phyloP scores from a whole-genome alignment of 768 basidiomycete genomes.

The Astraeus odoratus region DNA sequence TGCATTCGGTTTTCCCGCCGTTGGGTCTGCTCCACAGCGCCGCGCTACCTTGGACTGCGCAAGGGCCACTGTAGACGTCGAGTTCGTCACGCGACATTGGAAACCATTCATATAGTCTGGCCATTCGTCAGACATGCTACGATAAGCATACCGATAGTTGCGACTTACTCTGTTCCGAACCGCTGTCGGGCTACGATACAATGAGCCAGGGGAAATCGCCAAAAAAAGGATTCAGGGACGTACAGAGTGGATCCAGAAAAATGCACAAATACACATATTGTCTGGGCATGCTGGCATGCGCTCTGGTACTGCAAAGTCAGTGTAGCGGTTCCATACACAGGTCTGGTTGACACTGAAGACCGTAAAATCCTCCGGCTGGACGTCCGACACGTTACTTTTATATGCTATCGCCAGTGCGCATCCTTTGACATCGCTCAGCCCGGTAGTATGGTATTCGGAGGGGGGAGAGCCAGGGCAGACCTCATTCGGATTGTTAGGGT shows the following conservation, averaged over 20 bases:
- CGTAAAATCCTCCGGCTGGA: slow-evolving; percentile 63
- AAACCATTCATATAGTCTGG: slow-evolving; percentile 72
- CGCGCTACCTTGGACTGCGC: slow-evolving; percentile 54
- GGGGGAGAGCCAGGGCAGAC: slow-evolving; percentile 43
- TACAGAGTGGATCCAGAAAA: slow-evolving; percentile 67
- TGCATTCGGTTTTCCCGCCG: slow-evolving; percentile 35
- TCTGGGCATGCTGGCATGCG: slow-evolving; percentile 63
- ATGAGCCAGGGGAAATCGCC: background rate
- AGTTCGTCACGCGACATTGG: slow-evolving; percentile 53
- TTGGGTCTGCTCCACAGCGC: slow-evolving; percentile 56
- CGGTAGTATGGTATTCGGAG: slow-evolving; percentile 49
- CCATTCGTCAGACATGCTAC: background rate
- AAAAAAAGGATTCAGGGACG: slow-evolving; percentile 9
- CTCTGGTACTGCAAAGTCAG: slow-evolving; percentile 60
- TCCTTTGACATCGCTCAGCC: slow-evolving; percentile 47
- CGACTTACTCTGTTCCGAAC: slow-evolving; percentile 54
- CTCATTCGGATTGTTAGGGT: slow-evolving; percentile 40
- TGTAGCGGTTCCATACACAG: slow-evolving; percentile 67
- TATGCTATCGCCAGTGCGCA: slow-evolving; percentile 76
- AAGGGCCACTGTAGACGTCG: slow-evolving; percentile 44
- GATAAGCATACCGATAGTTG: background rate
- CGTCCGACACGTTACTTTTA: slow-evolving; percentile 47
- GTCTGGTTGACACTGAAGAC: slow-evolving; percentile 72
- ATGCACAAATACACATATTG: slow-evolving; percentile 62
- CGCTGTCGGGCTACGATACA: slow-evolving; percentile 37